Evolutionary conservation across 257 asterid genomes (phyloP).

Genomic region (Petunia axillaris): DNA sequence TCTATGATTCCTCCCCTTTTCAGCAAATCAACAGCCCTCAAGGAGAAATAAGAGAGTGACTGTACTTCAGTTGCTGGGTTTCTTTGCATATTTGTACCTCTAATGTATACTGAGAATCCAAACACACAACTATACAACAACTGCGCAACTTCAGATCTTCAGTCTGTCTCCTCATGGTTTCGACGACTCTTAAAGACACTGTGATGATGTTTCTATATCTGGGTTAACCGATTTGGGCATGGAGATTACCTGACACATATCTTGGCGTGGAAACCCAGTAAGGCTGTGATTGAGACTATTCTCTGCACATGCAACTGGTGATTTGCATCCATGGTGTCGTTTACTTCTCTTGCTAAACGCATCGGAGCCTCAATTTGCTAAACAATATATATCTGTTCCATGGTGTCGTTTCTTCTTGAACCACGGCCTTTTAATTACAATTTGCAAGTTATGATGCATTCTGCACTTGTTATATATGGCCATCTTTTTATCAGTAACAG

Average conservation of each 20-base stretch:
- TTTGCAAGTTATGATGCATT: background rate
- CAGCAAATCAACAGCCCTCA: constrained; percentile 28
- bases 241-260: constrained; percentile 23
- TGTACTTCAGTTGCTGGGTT: background rate
- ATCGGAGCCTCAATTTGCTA: constrained; percentile 30
- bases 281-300: background rate
- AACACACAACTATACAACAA: no score
- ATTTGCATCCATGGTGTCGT: constrained; percentile 38
- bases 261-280: constrained; percentile 38
- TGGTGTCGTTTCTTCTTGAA: background rate
- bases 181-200: background rate
- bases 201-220: constrained; percentile 33
- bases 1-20: constrained; percentile 19
- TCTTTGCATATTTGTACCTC: background rate
- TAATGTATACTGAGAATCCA: background rate
- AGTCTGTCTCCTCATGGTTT: no score
- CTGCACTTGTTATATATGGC: background rate
- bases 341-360: background rate
- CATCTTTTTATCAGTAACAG: background rate
- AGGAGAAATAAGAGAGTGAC: background rate
- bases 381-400: background rate
- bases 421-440: background rate
- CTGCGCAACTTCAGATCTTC: no score
- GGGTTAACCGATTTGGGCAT: constrained; percentile 6
- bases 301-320: constrained; percentile 17